Percentiles rank a stretch among this genome's conserved stretches.
These are phyloP conservation scores for Scolecobasidium constrictum DNA, from an alignment of 2,329 filamentous ascomycete species.

Conservation along the genomic window DNA sequence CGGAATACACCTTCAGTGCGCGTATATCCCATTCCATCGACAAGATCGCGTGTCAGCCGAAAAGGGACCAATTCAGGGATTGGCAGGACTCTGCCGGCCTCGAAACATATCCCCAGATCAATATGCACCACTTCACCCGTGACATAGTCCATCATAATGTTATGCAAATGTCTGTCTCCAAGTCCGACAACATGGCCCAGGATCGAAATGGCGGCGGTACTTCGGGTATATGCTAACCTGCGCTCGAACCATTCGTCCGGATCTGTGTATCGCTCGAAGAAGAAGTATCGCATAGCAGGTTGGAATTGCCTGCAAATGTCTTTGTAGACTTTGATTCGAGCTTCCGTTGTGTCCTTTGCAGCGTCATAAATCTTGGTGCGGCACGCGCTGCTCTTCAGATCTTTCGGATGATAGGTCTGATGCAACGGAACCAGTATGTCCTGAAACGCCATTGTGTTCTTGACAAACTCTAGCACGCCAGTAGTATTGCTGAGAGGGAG, in stretches of 20 bases:
- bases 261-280: constrained; percentile 86
- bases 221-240: constrained; percentile 82
- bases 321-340: constrained; percentile 63
- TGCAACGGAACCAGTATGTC: constrained; percentile 90
- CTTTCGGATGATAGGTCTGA: constrained; percentile 72
- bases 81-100: constrained; percentile 87
- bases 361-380: constrained; percentile 69
- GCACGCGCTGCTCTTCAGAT: constrained; percentile 65
- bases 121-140: constrained; percentile 95
- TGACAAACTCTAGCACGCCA: constrained; percentile 94
- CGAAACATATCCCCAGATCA: constrained; percentile 92
- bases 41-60: constrained; percentile 82
- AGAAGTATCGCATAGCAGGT: constrained; percentile 93
- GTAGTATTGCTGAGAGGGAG: constrained; percentile 74
- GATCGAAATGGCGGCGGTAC: constrained; percentile 90
- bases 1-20: constrained; percentile 94
- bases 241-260: constrained; percentile 94
- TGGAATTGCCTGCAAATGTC: constrained; percentile 73
- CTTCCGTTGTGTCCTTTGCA: constrained; percentile 57
- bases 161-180: constrained; percentile 91
- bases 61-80: constrained; percentile 96
- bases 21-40: constrained; percentile 94
- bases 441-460: constrained; percentile 82
- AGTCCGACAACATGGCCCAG: constrained; percentile 87
- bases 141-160: constrained; percentile 82